Conservation (phyloP, 345 rosid species). For the Citrus glauca region DNA sequence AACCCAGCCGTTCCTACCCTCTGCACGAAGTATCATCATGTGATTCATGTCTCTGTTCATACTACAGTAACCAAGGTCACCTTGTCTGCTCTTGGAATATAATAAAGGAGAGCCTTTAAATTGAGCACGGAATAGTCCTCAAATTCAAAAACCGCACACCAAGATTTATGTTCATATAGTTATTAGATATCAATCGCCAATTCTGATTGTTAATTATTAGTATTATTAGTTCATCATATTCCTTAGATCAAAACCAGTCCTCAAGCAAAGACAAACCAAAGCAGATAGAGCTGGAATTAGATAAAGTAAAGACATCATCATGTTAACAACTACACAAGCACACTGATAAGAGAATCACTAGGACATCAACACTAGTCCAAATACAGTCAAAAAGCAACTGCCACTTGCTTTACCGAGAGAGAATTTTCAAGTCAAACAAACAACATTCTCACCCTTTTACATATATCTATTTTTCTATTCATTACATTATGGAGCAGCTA, state of each 20-base stretch:
- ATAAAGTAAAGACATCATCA: not conserved
- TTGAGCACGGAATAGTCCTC: not conserved
- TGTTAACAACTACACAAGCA: constrained; percentile 23
- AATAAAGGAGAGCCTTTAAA: not conserved
- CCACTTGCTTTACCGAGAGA: constrained; percentile 8
- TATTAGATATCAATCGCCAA: not conserved
- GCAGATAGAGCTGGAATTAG: not conserved
- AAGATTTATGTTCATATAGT: not conserved
- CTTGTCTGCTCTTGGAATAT: constrained; percentile 6
- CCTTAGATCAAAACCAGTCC: not conserved
- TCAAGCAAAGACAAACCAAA: not conserved
- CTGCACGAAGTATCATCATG: constrained; percentile 5
- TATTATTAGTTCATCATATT: not conserved
- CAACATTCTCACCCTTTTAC: constrained; percentile 1
- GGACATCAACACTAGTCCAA: not conserved
- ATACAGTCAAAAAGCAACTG: constrained; percentile 10
- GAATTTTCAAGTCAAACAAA: constrained; percentile 21
- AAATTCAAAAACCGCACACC: not conserved
- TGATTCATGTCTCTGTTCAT: constrained; percentile 1
- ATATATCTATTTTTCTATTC: not conserved
- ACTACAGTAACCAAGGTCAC: constrained; percentile 24
- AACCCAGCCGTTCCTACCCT: constrained; percentile 9
- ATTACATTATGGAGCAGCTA: constrained; percentile 53
- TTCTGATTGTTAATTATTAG: not conserved
- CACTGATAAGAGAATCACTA: constrained; percentile 15